A percentile compares a stretch with the other conserved stretches of the same genome.
These are phyloP conservation scores for Boletellus emodensis DNA, from an alignment of 768 basidiomycete species.

Conservation along the genomic window DNA sequence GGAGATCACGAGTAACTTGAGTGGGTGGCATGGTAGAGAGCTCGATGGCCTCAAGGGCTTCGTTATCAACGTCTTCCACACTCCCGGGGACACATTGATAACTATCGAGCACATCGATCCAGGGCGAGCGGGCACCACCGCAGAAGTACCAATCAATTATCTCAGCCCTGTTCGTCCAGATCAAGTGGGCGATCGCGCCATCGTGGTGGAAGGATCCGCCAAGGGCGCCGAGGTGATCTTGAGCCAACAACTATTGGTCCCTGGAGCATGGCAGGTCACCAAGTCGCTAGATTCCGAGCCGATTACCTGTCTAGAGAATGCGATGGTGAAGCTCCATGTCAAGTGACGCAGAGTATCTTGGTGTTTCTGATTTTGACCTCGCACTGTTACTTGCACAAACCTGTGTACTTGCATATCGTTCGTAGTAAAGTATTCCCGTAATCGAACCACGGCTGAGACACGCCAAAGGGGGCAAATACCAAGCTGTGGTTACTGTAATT, in stretches of 20 bases:
- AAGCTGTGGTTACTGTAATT: too few species aligned
- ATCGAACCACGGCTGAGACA: too few species aligned
- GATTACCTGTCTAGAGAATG: constrained; percentile 14
- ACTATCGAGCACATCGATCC: constrained; percentile 30
- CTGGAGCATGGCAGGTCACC: constrained; percentile 22
- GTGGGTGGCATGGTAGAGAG: constrained; percentile 29
- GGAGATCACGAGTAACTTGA: constrained; percentile 25
- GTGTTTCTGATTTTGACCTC: neutral
- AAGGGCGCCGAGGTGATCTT: constrained; percentile 46
- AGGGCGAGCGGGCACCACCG: constrained; percentile 30
- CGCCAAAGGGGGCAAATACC: too few species aligned
- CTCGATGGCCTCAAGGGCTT: constrained; percentile 27
- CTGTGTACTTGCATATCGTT: neutral
- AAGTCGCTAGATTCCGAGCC: constrained; percentile 10
- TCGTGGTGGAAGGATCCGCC: constrained; percentile 43
- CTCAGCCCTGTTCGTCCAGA: constrained; percentile 39
- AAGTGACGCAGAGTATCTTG: constrained; percentile 8
- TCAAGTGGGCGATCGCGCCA: constrained; percentile 42
- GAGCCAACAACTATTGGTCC: constrained; percentile 33
- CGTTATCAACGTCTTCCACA: constrained; percentile 23
- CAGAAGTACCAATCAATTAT: constrained; percentile 40
- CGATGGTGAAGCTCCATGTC: constrained; percentile 26
- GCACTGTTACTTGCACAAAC: constrained; percentile 5
- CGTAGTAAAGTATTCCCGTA: constrained; percentile 11
- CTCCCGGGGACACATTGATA: constrained; percentile 25